Base-by-base conservation (phyloP, 805 yeast species). In the Pichia occidentalis region DNA sequence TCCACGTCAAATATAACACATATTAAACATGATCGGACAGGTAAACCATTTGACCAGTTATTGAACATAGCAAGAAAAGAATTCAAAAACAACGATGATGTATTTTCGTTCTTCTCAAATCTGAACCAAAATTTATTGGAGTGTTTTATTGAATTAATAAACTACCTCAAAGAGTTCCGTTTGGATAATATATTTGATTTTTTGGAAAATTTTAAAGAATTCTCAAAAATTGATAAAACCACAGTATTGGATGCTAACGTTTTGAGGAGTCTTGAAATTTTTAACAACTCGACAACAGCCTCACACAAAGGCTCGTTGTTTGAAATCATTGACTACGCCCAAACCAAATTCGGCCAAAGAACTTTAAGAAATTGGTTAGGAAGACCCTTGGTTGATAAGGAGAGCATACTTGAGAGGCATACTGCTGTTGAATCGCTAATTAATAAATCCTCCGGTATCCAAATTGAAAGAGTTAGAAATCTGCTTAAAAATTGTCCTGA, bases 241-340 rank as follows among this genome's bases (percentile, higher is more conserved):
- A 40, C 44, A 9, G 63, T 77, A 64, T 53, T 82, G 22, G 80
- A 81, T 38, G 72, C 80, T 2, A 77, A 73, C 49, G 77, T 95
- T 0, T 48, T 92, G 4, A 68, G 70, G 23, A 77, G 83, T 29
- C 61, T 92, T 16, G 97, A 92, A 51, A 71, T 92, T 1, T 85
- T 84, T 50, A 63, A 64, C 16, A 85, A 85, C 49, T 60, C 68
- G 4, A 76, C 92, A 0, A 77, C 77, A 44, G 55, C 61, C 10
- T 61, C 67, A 4, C 64, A 64, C 7, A 60, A 67, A 23, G 97
- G 97, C 0, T 76, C 95, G 0, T 60, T 90, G 11, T 55, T 84
- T 12, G 85, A 94, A 87, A 63, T 85, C 2, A 49, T 92, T 43
- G 83, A 90, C 54, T 87, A 82, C 47, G 85, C 97, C 0, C 61